Percentiles rank a stretch among this genome's conserved stretches.
Conservation (phyloP, 192 early-diverging fungal species). For the Allomyces macrogynus region DNA sequence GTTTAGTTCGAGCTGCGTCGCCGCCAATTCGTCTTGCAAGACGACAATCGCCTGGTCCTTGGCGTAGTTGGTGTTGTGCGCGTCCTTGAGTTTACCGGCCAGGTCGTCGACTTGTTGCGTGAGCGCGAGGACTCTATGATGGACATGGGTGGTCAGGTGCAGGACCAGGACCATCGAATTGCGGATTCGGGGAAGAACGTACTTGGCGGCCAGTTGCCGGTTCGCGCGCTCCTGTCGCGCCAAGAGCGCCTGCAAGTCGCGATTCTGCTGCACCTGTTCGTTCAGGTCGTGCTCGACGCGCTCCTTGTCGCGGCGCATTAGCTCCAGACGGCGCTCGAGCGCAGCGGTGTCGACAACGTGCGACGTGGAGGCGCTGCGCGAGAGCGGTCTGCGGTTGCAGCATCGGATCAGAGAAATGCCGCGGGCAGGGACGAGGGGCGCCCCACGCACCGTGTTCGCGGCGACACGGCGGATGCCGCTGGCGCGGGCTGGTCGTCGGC, state of each 20-base stretch:
- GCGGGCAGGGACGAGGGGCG: too few relatives aligned
- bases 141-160: background rate
- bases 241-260: background rate
- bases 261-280: too few relatives aligned
- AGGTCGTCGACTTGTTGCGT: background rate
- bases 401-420: background rate
- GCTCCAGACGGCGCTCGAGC: too few relatives aligned
- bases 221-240: background rate
- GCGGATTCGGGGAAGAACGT: background rate
- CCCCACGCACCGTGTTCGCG: background rate
- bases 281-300: too few relatives aligned
- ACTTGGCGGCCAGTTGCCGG: background rate
- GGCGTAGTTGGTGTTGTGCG: background rate
- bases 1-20: background rate
- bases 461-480: background rate
- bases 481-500: background rate
- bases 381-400: background rate
- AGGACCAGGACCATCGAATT: background rate
- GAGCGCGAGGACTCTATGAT: background rate
- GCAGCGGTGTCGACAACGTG: too few relatives aligned
- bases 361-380: too few relatives aligned
- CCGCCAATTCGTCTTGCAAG: background rate
- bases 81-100: background rate
- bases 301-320: too few relatives aligned
- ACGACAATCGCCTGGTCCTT: background rate